A percentile compares a stretch with the other conserved stretches of the same genome.
Evolutionary conservation across 2,329 filamentous ascomycete genomes (phyloP).

Genomic region (Colletotrichum liaoningense): DNA sequence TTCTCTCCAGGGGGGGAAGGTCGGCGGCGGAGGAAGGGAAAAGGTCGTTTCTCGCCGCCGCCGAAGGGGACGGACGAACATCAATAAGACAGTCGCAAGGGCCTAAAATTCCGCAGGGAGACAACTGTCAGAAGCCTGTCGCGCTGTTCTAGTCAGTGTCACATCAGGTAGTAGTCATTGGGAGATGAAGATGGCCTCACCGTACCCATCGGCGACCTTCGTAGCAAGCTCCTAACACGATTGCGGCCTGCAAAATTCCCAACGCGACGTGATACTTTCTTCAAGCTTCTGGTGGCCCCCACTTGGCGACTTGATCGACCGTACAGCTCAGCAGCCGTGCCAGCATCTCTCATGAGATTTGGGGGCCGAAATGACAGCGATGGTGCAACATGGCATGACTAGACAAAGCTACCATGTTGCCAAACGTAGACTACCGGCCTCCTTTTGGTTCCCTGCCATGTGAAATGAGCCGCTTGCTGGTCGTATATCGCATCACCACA

Average conservation of each 20-base stretch:
- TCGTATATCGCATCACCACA: conserved; percentile 19
- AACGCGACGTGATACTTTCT: conserved; percentile 12
- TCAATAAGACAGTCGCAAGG: not conserved
- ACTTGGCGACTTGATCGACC: conserved; percentile 10
- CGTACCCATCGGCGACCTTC: conserved; percentile 9
- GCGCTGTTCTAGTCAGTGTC: not conserved
- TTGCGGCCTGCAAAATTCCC: not conserved
- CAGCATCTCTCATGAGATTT: conserved; percentile 9
- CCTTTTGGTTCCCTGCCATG: not conserved
- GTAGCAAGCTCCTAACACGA: not conserved
- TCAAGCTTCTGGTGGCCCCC: conserved; percentile 22
- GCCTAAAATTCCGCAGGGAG: not conserved
- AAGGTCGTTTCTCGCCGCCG: not conserved
- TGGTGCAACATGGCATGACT: not conserved
- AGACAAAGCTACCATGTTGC: not conserved
- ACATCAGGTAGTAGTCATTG: not conserved
- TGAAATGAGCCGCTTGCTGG: conserved; percentile 21
- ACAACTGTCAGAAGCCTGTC: not conserved
- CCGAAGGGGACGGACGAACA: not conserved
- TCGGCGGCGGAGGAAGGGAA: not conserved
- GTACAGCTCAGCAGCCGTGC: not conserved
- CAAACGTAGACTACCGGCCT: not conserved
- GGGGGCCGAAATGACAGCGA: conserved; percentile 13
- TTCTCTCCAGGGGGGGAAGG: not conserved
- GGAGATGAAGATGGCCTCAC: conserved; percentile 12